These are phyloP conservation scores for Aspergillus udagawae DNA, from an alignment of 2,329 filamentous ascomycete genomes.

Conservation along the genomic window DNA sequence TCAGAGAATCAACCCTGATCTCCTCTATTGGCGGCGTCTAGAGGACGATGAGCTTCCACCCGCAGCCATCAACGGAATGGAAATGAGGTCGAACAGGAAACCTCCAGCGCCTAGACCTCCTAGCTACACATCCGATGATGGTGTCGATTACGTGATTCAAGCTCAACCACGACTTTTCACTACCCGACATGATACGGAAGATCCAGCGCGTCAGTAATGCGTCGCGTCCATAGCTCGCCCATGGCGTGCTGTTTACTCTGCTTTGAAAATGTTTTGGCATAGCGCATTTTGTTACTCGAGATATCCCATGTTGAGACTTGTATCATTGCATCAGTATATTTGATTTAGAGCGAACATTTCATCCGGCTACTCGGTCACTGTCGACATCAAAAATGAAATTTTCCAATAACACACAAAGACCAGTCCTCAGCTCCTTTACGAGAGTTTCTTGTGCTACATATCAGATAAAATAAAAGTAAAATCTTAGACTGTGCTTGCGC, in stretches of 20 bases:
- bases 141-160: slow-evolving; percentile 67
- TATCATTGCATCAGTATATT: not conserved
- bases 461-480: not conserved
- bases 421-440: not conserved
- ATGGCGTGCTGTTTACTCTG: not conserved
- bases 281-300: not conserved
- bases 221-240: not conserved
- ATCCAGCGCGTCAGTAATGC: not conserved
- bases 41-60: slow-evolving; percentile 8
- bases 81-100: slow-evolving; percentile 14
- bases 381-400: not conserved
- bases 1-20: slow-evolving; percentile 72
- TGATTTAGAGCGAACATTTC: not conserved
- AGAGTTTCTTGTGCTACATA: not conserved
- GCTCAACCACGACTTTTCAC: slow-evolving; percentile 58
- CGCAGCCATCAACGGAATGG: not conserved
- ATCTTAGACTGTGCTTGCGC: not conserved
- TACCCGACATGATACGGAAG: slow-evolving; percentile 25
- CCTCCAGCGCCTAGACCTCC: slow-evolving; percentile 57
- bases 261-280: not conserved
- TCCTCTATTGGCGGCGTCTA: slow-evolving; percentile 76
- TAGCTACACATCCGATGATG: slow-evolving; percentile 72
- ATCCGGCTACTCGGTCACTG: not conserved
- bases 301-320: not conserved
- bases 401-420: not conserved